Base-by-base conservation (phyloP, 306 rosid genomes). In the Casuarina equisetifolia region DNA sequence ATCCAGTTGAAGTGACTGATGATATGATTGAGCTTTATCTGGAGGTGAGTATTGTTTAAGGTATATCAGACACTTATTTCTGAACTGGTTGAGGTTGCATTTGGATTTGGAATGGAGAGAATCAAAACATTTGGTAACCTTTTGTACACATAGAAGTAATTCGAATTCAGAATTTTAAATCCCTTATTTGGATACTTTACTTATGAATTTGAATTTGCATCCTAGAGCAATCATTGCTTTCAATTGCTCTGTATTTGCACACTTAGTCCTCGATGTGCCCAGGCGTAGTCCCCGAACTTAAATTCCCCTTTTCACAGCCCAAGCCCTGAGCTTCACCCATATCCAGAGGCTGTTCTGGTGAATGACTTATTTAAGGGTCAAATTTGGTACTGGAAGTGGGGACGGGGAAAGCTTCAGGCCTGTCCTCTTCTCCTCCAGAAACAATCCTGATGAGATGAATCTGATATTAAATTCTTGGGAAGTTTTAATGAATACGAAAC, bases 11-110 rank as follows among this genome's bases (percentile, higher is more conserved):
- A 20, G 93, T 95, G 78, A 86, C 92, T 54, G 99, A 95, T 78
- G 94, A 95, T 84, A 87, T 91, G 81, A 86, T 90, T 82, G 99
- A 95, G 90, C 97, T 89, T 80, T 95, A 95, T 84, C 89, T 95
- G 75, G 90, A 92, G 97, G 98, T 92, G 86, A 88, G 91, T 66
- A 69, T 76, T 53, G 64, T 49, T 62, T 51, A 46, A 73, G 48
- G 54, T 68, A 72, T 61, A 54, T 61, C 67, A 66, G 45, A 62
- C 13, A 54, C 53, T 43, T 72, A 46, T 39, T 66, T 80, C 38
- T 49, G n/a, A 15, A 74, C 82, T 81, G 59, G 55, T 48, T 73
- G 50, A 71, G 15, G 36, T 58, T 58, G 25, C 39, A 25, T 57
- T 25, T 58, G 36, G 36, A 58, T 58, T 25, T 25, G 25, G 39